phyloP scores from a whole-genome alignment of 148 eudicot genomes.

The Vaccinium darrowii region DNA sequence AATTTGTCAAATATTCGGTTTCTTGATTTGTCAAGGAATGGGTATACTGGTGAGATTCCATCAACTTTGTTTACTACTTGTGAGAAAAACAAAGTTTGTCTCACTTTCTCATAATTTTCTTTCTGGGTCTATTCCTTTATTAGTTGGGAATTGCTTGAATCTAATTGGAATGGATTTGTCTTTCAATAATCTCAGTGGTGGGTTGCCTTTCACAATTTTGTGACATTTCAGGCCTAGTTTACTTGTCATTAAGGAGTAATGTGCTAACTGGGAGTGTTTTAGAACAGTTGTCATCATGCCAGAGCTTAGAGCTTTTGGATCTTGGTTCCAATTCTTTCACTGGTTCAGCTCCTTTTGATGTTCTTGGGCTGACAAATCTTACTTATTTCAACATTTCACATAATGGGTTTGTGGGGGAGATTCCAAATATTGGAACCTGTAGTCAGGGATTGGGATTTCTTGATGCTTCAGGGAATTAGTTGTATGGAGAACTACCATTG shows the following conservation, averaged over 20 bases:
- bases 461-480: slow-evolving; percentile 71
- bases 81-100: slow-evolving; percentile 66
- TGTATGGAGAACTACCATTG: slow-evolving; percentile 65
- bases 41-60: slow-evolving; percentile 68
- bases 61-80: slow-evolving; percentile 59
- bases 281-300: slow-evolving; percentile 52
- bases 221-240: slow-evolving; percentile 45
- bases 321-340: slow-evolving; percentile 71
- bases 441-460: slow-evolving; percentile 53
- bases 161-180: slow-evolving; percentile 83
- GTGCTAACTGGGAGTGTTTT: slow-evolving; percentile 60
- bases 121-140: slow-evolving; percentile 69
- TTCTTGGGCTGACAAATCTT: slow-evolving; percentile 58
- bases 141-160: slow-evolving; percentile 63
- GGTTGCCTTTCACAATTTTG: slow-evolving; percentile 53
- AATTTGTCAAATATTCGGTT: slow-evolving; percentile 69
- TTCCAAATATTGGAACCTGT: slow-evolving; percentile 53
- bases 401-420: slow-evolving; percentile 64
- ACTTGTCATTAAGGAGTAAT: slow-evolving; percentile 74
- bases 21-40: slow-evolving; percentile 90
- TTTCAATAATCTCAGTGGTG: slow-evolving; percentile 63
- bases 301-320: slow-evolving; percentile 75
- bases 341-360: slow-evolving; percentile 74
- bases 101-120: slow-evolving; percentile 71
- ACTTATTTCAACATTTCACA: slow-evolving; percentile 70